Evolutionary conservation across 805 yeast species (phyloP), one percentile per base, ranked within the genome.

Genomic region (Candida ulmi): DNA sequence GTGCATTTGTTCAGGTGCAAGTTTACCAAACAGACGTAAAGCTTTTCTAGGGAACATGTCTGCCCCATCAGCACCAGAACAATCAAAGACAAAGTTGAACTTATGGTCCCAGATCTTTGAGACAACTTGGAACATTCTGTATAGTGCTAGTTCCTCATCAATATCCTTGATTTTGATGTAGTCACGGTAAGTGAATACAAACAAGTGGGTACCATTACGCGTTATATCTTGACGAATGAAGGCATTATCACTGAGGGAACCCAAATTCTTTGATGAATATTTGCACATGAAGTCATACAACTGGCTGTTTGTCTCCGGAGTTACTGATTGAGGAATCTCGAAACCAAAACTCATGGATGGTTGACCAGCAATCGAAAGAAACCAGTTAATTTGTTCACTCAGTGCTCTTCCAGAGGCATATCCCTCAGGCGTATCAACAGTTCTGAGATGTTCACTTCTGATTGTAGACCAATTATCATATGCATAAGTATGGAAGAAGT

Each of bases 251-350:
- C 64, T 52, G 6, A 69, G 56, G n/a, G 55, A 45, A 5, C 72
- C 74, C 11, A 71, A 60, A 43, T 80, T 78, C 43, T 73, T 71
- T 34, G 74, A 63, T 0, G 87, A 67, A 60, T 78, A 72, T 40
- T 77, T 79, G 19, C 78, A 72, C 87, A 88, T 80, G 47, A 84
- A 84, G 41, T 87, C 95, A 50, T 76, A 78, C 19, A 80, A 65
- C 41, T 73, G 75, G 1, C 72, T 61, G 36, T 74, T 72, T 27
- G 65, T 67, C 30, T 73, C 75, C 27, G 71, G 71, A 41, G 71
- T 74, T 26, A 77, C 69, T 15, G 69, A 66, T 5, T 69, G 66
- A 1, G 83, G 77, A 16, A 80, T 73, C 43, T 76, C 79, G 41
- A 77, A 73, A 11, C 76, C 77, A 33, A 69, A 70, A 17, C 71